Evolutionary conservation across 192 early-diverging fungal species (phyloP), one percentile per base, ranked within the genome.

Genomic region (Helicostylum pulchrum): DNA sequence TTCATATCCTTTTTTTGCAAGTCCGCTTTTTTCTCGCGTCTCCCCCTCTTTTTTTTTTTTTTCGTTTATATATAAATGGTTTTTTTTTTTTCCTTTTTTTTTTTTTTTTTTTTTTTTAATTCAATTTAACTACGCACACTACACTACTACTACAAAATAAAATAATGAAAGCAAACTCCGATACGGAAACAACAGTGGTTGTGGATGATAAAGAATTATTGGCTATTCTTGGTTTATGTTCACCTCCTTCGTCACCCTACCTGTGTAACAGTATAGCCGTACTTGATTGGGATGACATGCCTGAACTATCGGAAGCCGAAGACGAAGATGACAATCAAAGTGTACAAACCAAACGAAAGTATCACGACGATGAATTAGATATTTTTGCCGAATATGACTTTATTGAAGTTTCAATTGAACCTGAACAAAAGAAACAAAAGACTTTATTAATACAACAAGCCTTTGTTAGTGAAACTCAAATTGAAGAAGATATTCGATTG

Each of bases 251-350:
- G 7, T 47, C 42, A 3, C 32, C 30, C 12, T 34, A 42, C n/a
- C 34, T 53, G 7, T 30, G 43, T 19, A 30, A 34, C 20, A 19
- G 20, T 31, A 15, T 54, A 8, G 54, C 34, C 39, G 58, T 52
- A 20, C 49, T 61, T 11, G 60, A 68, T 39, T 60, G 66, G 58
- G 66, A 61, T 19, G 66, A 68, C 58, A 61, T 68, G 59, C 58
- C 56, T 43, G 66, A 68, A 53, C n/a, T 61, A 52, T 53, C 49
- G 4, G 66, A 67, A 30, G 48, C 46, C 14, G 66, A 68, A 31
- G 59, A 53, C 19, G 66, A 65, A 11, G 63, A 67, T 23, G 61
- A 63, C 15, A 34, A 31, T n/a, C 17, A 50, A 34, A 53, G 36
- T 64, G 14, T 64, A 8, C 30, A 34, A 17, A 26, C 49, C n/a